Percentiles rank a stretch among this genome's conserved stretches.
phyloP scores from a whole-genome alignment of 2,329 filamentous ascomycete genomes.

The Fonsecaea pedrosoi region DNA sequence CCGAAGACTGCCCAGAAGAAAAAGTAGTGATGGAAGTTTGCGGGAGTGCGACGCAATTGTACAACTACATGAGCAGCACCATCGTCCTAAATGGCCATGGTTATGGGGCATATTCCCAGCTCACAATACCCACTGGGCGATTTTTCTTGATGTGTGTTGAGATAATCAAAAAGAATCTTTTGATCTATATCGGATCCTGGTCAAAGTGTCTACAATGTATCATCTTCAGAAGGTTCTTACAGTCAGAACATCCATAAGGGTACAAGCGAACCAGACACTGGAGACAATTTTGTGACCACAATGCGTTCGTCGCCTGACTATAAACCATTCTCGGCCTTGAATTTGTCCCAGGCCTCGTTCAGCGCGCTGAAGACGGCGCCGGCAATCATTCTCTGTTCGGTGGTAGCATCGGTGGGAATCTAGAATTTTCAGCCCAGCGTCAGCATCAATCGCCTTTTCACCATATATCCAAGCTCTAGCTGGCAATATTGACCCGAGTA shows the following conservation, averaged over 20 bases:
- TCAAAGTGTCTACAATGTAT: not conserved
- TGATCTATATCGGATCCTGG: not conserved
- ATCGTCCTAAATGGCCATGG: not conserved
- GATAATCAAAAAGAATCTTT: not conserved
- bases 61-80: not conserved
- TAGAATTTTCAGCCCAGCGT: constrained; percentile 40
- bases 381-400: constrained; percentile 71
- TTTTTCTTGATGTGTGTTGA: not conserved
- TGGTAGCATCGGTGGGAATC: constrained; percentile 69
- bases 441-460: not conserved
- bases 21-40: constrained; percentile 11
- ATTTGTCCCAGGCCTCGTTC: constrained; percentile 74
- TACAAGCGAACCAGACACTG: not conserved
- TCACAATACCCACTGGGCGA: not conserved
- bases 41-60: not conserved
- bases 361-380: constrained; percentile 68
- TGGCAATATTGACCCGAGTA: not conserved
- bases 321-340: constrained; percentile 67
- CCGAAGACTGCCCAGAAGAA: constrained; percentile 30
- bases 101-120: not conserved
- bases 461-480: not conserved
- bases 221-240: not conserved
- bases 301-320: constrained; percentile 42
- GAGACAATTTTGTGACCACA: not conserved
- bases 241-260: not conserved